These are phyloP conservation scores for Ganoderma multipileum DNA, from an alignment of 1,284 basidiomycete genomes.

Conservation along the genomic window DNA sequence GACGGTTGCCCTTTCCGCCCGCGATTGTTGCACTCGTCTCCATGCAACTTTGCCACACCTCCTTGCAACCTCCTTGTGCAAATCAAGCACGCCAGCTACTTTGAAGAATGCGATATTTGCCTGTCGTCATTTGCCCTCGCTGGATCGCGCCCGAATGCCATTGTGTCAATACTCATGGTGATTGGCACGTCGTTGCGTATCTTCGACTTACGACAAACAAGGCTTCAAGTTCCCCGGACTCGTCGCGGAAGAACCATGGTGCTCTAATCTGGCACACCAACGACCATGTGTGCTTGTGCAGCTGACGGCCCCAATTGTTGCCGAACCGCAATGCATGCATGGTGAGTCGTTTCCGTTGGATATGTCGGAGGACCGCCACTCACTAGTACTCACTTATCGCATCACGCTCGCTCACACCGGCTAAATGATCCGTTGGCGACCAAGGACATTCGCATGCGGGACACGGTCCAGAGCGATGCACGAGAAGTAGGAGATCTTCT, in stretches of 20 bases:
- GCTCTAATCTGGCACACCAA: background rate
- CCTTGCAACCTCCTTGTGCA: background rate
- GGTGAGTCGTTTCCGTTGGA: background rate
- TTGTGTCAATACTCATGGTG: background rate
- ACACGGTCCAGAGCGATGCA: background rate
- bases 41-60: background rate
- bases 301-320: slow-evolving; percentile 17
- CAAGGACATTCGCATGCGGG: background rate
- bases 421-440: background rate
- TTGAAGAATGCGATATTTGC: background rate
- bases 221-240: background rate
- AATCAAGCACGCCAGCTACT: background rate
- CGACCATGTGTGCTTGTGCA: slow-evolving; percentile 10
- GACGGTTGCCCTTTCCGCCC: background rate
- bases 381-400: background rate
- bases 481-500: background rate
- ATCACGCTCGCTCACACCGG: background rate
- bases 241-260: background rate
- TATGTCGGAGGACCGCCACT: background rate
- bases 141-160: background rate
- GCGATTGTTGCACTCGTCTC: background rate
- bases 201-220: background rate
- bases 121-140: background rate
- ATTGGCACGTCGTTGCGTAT: background rate
- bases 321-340: slow-evolving; percentile 11